Percentiles rank a stretch among this genome's conserved stretches.
phyloP scores from a whole-genome alignment of 2,329 filamentous ascomycete species.

The Aspergillus glaucus region DNA sequence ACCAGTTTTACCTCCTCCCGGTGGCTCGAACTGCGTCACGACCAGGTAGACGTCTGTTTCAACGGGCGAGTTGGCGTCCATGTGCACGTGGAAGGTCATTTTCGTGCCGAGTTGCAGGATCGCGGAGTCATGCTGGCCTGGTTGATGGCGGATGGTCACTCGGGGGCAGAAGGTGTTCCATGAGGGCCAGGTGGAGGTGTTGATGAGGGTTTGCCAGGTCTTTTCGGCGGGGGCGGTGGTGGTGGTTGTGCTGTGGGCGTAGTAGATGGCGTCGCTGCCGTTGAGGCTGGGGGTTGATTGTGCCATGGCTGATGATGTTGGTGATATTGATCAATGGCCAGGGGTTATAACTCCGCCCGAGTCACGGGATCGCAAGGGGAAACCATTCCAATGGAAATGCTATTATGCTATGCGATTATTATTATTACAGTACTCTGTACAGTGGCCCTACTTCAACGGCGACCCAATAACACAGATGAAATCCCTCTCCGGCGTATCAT shows the following conservation, averaged over 20 bases:
- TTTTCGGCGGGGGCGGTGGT: conserved; percentile 37
- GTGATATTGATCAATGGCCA: neutral
- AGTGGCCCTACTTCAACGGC: conserved; percentile 18
- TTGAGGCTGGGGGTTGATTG: conserved; percentile 26
- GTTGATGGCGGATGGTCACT: conserved; percentile 41
- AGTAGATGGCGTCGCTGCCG: conserved; percentile 21
- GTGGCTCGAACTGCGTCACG: conserved; percentile 30
- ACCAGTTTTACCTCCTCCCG: conserved; percentile 13
- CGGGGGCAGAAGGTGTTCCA: conserved; percentile 45
- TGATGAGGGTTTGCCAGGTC: conserved; percentile 40
- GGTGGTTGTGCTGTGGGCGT: conserved; percentile 27
- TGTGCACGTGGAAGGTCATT: conserved; percentile 40
- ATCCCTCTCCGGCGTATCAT: conserved; percentile 19
- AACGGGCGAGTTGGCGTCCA: conserved; percentile 29
- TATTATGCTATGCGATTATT: neutral
- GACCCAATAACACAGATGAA: conserved; percentile 26
- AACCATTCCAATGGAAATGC: neutral
- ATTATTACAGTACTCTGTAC: neutral
- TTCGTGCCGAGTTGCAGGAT: conserved; percentile 34
- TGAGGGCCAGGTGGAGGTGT: conserved; percentile 41
- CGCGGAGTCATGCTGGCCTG: conserved; percentile 18
- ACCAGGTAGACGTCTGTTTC: conserved; percentile 20
- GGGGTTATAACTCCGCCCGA: too few species aligned
- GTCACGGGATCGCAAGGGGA: too few species aligned
- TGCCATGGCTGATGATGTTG: neutral